Evolutionary conservation across 306 rosid genomes (phyloP).

Genomic region (Parietaria judaica): DNA sequence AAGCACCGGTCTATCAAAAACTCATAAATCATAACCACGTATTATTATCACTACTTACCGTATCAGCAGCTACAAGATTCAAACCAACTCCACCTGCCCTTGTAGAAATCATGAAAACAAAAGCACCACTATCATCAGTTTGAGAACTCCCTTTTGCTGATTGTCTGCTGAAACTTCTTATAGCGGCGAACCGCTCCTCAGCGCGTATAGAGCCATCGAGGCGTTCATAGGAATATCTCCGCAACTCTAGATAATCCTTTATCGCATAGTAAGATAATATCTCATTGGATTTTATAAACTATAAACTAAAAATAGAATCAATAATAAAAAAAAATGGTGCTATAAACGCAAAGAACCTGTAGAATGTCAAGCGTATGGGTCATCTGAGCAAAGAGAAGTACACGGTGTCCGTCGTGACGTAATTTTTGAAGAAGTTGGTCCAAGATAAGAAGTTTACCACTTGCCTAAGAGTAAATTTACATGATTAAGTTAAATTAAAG

Average conservation of each 20-base stretch:
- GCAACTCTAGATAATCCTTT: conserved; percentile 81
- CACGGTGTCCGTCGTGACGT: conserved; percentile 64
- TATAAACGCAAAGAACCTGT: conserved; percentile 43
- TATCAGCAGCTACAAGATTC: conserved; percentile 93
- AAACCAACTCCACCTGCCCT: conserved; percentile 99
- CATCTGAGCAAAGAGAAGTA: conserved; percentile 93
- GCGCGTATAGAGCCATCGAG: conserved; percentile 98
- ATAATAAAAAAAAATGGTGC: not conserved
- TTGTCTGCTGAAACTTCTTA: conserved; percentile 76
- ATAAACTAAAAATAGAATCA: not conserved
- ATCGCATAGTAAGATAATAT: conserved; percentile 12
- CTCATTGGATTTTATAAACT: conserved; percentile 7
- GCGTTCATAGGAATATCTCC: conserved; percentile 81
- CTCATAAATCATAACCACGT: not conserved
- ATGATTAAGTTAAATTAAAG: not conserved
- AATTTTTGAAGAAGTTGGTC: conserved; percentile 83
- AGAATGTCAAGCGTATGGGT: conserved; percentile 92
- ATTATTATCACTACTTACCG: conserved; percentile 45
- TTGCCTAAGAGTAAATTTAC: conserved; percentile 43
- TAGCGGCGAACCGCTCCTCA: conserved; percentile 97
- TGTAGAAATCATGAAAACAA: conserved; percentile 86
- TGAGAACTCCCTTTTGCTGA: conserved; percentile 40
- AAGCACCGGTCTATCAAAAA: too few relatives aligned
- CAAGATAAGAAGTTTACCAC: conserved; percentile 81
- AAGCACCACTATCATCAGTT: conserved; percentile 48